phyloP scores from a whole-genome alignment of 345 rosid species.

The Nasturtium officinale region DNA sequence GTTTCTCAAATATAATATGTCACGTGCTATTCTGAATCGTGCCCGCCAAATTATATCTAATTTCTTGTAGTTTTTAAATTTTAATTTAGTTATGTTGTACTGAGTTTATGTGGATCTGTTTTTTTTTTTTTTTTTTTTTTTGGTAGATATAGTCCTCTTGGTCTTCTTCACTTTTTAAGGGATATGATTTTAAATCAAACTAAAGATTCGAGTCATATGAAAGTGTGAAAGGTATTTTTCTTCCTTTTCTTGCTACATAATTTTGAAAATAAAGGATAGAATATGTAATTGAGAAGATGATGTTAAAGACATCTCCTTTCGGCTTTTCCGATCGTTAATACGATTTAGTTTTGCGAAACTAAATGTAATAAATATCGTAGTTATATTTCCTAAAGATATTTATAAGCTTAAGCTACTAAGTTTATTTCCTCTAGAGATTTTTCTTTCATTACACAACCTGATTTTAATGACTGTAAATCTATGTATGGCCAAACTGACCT shows the following conservation, averaged over 20 bases:
- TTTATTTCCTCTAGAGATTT: too few species aligned
- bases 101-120: slow-evolving; percentile 35
- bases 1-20: slow-evolving; percentile 28
- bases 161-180: slow-evolving; percentile 25
- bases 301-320: slow-evolving; percentile 9
- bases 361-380: not conserved
- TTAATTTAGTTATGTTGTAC: not conserved
- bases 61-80: slow-evolving; percentile 3
- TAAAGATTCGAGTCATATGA: slow-evolving; percentile 33
- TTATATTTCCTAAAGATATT: not conserved
- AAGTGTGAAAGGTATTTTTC: slow-evolving; percentile 14
- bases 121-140: not conserved
- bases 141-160: not conserved
- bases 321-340: not conserved
- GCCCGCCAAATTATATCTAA: slow-evolving; percentile 35
- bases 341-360: slow-evolving; percentile 2
- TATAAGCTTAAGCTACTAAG: not conserved
- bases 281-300: slow-evolving; percentile 21
- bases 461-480: not conserved
- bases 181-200: slow-evolving; percentile 37
- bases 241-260: too few species aligned
- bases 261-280: slow-evolving; percentile 33
- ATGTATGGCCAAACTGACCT: not conserved
- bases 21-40: slow-evolving; percentile 43
- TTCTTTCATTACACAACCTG: not conserved